These are phyloP conservation scores for Cryptococcus floricola DNA, from an alignment of 1,284 basidiomycete genomes.

Conservation along the genomic window DNA sequence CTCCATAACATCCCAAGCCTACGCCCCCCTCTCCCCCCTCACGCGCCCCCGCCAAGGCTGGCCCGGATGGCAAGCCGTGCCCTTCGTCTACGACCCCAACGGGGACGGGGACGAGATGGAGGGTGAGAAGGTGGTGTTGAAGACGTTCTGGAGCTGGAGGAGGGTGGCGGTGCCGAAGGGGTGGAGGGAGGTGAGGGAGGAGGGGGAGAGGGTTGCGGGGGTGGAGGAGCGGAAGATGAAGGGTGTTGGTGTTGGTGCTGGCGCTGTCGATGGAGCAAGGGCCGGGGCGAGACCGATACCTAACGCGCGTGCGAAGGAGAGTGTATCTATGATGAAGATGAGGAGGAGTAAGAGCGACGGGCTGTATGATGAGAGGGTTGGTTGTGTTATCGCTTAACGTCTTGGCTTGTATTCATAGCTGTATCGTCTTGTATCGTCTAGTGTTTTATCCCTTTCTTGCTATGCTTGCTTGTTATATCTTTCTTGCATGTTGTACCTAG, in stretches of 20 bases:
- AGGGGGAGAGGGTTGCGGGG: slow-evolving; percentile 9
- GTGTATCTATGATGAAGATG: too few relatives aligned
- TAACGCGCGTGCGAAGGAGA: too few relatives aligned
- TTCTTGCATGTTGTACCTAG: too few relatives aligned
- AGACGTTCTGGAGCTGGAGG: slow-evolving; percentile 84
- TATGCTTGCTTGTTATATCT: too few relatives aligned
- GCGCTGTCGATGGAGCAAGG: not conserved
- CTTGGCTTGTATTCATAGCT: too few relatives aligned
- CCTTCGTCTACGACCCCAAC: slow-evolving; percentile 32
- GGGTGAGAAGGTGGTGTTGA: slow-evolving; percentile 60
- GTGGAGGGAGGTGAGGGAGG: slow-evolving; percentile 25
- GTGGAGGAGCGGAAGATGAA: not conserved
- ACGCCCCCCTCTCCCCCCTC: slow-evolving; percentile 53
- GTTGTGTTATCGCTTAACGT: too few relatives aligned
- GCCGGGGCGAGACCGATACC: too few relatives aligned
- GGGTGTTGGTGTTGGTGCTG: not conserved
- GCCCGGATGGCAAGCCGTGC: slow-evolving; percentile 60
- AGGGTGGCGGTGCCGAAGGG: slow-evolving; percentile 57
- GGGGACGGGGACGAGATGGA: slow-evolving; percentile 30
- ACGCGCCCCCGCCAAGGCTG: slow-evolving; percentile 69
- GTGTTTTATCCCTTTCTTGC: too few relatives aligned
- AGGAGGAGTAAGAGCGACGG: too few relatives aligned
- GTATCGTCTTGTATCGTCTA: too few relatives aligned
- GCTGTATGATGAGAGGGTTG: too few relatives aligned
- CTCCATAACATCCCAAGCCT: slow-evolving; percentile 58